A percentile compares a stretch with the other conserved stretches of the same genome.
These are phyloP conservation scores for Holtermannia corniformis DNA, from an alignment of 768 basidiomycete species.

Conservation along the genomic window DNA sequence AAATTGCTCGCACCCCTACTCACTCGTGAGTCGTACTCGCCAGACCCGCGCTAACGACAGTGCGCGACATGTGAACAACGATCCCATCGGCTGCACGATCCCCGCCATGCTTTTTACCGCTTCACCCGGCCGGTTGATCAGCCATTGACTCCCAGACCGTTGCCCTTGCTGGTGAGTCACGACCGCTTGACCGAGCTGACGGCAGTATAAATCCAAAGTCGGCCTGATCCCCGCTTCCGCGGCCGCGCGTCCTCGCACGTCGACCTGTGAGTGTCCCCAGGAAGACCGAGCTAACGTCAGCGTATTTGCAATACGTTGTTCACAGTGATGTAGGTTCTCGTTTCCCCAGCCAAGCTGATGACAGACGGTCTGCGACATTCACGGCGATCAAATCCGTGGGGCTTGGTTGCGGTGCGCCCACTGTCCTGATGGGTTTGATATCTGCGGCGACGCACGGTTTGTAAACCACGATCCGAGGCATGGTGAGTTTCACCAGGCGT, in stretches of 20 bases:
- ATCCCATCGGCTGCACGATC: constrained; percentile 72
- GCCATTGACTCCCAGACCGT: constrained; percentile 51
- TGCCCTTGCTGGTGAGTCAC: constrained; percentile 54
- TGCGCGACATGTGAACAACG: constrained; percentile 68
- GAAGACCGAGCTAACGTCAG: neutral
- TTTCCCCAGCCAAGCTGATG: neutral
- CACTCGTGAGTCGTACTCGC: constrained; percentile 51
- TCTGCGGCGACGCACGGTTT: constrained; percentile 77
- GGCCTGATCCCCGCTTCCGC: constrained; percentile 14
- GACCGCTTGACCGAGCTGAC: constrained; percentile 4
- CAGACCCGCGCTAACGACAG: constrained; percentile 42
- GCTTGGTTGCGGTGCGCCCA: constrained; percentile 87
- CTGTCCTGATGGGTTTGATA: constrained; percentile 59
- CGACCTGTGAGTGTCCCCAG: constrained; percentile 5
- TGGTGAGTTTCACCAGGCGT: constrained; percentile 19
- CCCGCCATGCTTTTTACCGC: constrained; percentile 80
- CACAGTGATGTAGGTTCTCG: constrained; percentile 25
- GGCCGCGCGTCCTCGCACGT: constrained; percentile 8
- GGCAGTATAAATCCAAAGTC: constrained; percentile 13
- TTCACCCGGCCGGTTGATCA: constrained; percentile 67
- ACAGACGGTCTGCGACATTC: constrained; percentile 80
- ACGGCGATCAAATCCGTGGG: constrained; percentile 70
- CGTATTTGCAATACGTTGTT: constrained; percentile 33
- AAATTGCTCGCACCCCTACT: constrained; percentile 71
- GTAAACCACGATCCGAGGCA: constrained; percentile 77